phyloP scores from a whole-genome alignment of 768 basidiomycete species.

The Sistotremastrum niveocremeum region DNA sequence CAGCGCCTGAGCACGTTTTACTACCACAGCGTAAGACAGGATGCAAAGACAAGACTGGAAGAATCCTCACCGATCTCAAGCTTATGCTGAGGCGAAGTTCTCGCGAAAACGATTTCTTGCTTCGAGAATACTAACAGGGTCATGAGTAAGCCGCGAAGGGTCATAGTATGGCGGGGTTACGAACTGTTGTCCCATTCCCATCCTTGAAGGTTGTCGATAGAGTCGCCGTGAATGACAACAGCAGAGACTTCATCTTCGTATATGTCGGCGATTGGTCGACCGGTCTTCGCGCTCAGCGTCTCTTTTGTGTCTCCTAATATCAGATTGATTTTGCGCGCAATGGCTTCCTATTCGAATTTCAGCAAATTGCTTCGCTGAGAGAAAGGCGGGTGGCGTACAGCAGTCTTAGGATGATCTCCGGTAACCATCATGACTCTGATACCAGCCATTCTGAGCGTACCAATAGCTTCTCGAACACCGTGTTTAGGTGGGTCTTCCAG shows the following conservation, averaged over 20 bases:
- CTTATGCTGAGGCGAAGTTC: conserved; percentile 62
- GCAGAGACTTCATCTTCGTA: conserved; percentile 59
- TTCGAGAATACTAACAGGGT: conserved; percentile 43
- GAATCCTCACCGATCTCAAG: conserved; percentile 46
- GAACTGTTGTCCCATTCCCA: conserved; percentile 67
- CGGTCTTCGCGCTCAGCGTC: conserved; percentile 42
- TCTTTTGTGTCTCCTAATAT: conserved; percentile 55
- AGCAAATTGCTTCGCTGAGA: conserved; percentile 7
- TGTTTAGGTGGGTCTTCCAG: conserved; percentile 62
- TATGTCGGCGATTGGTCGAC: conserved; percentile 38
- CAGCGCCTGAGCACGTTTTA: conserved; percentile 56
- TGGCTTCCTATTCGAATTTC: conserved; percentile 65
- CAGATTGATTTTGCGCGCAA: conserved; percentile 59
- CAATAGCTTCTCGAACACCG: conserved; percentile 59
- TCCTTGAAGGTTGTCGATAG: conserved; percentile 49
- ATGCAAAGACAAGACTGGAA: neutral
- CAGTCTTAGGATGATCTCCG: conserved; percentile 15
- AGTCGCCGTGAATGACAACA: conserved; percentile 55
- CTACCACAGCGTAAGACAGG: conserved; percentile 18
- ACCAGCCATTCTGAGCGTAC: conserved; percentile 53
- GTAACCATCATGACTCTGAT: conserved; percentile 74
- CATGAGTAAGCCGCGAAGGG: neutral
- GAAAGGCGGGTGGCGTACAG: neutral
- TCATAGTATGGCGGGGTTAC: conserved; percentile 11
- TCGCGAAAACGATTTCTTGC: conserved; percentile 57